Evolutionary conservation across 2,329 filamentous ascomycete genomes (phyloP), one percentile per base, ranked within the genome.

Genomic region (Stagonosporopsis vannaccii): DNA sequence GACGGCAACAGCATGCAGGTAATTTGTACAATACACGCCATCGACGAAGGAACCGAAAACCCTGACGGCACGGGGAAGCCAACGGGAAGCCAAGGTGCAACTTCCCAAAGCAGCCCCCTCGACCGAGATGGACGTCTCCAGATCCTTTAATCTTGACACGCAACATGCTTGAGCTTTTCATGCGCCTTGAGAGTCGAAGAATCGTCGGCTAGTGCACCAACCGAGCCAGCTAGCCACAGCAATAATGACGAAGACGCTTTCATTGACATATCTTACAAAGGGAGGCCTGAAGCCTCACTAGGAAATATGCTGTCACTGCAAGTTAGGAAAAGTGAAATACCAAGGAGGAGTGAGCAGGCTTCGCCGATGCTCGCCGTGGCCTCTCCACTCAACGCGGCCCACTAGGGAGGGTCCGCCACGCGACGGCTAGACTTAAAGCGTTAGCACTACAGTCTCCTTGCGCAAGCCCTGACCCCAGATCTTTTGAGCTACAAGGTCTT

Each of bases 31-130:
- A 30, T 40, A 25, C 25, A 33, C 28, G 40, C n/a, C 32, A 54
- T 48, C 22, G 32, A 46, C 33, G 41, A 28, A 23, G 25, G 32
- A 32, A 54, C 50, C 46, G 49, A 58, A 46, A 53, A 43, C 56
- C 52, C 56, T 58, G 51, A 54, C 48, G 45, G 15, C 33, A 19
- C 39, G 22, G 17, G 28, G 19, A 17, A 13, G 7, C 42, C 42
- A 56, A 39, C 46, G 4, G 30, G 22, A 12, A 20, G 2, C 17
- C 15, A 44, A 51, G 36, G 36, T 19, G 7, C 13, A 4, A 42
- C 33, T 51, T 19, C 47, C 47, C 12, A 45, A 51, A 36, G 47
- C 42, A 33, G 53, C 28, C 22, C 8, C 23, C 9, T 30, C 40
- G 20, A 41, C 53, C 53, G 47, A 39, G 23, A 47, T 39, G 28